Base-by-base conservation (phyloP, 345 rosid genomes). In the Murraya paniculata region DNA sequence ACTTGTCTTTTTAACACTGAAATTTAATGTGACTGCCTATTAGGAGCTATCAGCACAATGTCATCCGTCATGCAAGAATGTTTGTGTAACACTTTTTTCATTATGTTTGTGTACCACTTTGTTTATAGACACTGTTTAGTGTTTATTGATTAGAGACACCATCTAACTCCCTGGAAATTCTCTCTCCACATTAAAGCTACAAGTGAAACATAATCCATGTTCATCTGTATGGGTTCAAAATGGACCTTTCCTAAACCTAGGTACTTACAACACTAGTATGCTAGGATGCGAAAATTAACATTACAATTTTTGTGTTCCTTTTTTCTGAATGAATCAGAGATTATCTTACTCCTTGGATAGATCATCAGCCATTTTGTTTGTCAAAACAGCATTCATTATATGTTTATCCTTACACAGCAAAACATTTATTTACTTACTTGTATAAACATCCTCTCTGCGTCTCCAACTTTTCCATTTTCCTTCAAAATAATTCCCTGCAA, bases 361-460 rank as follows among this genome's bases (percentile, higher is more conserved):
- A 25, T 62, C 38, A 35, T 33, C 28, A 31, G 33, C 3, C 9
- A 57, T 41, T 6, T 35, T 48, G 19, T 16, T 45, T 14, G 11
- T 19, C 33, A 18, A 75, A 19, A 59, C 36, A 16, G 45, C 33
- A 75, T 31, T 41, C 45, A 70, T 68, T 62, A 28, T 41, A 13
- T 60, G 9, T 45, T 18, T 64, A 62, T 64, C 7, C 48, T 45
- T 21, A 9, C 21, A 25, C 11, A 41, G 14, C 21, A 25, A 70
- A 61, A 16, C 38, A 22, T 36, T n/a, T 36, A 72, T 81, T 72
- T 72, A 77, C 88, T 91, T 80, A 95, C 99, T 82, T 95, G 99
- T 68, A 95, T 95, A 85, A 95, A 93, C 99, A 95, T 95, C 88
- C 99, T 93, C 90, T 91, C 97, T 31, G 99, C 96, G 68, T 90